Evolutionary conservation across 352 stramenopile species (phyloP).

Genomic region (Pythium sp.): DNA sequence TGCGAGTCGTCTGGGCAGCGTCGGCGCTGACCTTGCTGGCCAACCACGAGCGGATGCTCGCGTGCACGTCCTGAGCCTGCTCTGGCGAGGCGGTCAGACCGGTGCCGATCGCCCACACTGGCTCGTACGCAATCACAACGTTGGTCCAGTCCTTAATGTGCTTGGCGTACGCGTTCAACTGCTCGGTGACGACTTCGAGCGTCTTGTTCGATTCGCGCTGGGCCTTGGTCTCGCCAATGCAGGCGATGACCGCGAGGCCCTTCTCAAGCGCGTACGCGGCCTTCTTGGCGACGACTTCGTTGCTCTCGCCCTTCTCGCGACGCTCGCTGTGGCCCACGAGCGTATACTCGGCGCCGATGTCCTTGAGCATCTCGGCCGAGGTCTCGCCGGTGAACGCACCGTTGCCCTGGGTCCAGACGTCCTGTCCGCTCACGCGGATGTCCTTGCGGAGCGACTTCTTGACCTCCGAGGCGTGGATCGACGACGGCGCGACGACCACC

Average conservation of each 20-base stretch:
- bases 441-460: constrained; percentile 60
- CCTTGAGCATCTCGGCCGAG: constrained; percentile 96
- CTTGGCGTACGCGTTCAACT: constrained; percentile 90
- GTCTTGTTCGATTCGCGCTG: constrained; percentile 92
- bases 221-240: constrained; percentile 96
- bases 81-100: constrained; percentile 97
- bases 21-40: constrained; percentile 89
- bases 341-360: constrained; percentile 93
- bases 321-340: constrained; percentile 97
- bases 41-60: constrained; percentile 93
- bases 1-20: constrained; percentile 90
- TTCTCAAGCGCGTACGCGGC: constrained; percentile 91
- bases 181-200: constrained; percentile 91
- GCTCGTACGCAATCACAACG: constrained; percentile 97
- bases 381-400: constrained; percentile 98
- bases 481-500: constrained; percentile 96
- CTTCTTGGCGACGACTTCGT: constrained; percentile 92
- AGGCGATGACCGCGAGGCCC: constrained; percentile 95
- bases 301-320: constrained; percentile 91
- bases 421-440: constrained; percentile 87
- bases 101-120: constrained; percentile 98
- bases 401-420: constrained; percentile 94
- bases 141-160: constrained; percentile 92
- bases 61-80: constrained; percentile 98
- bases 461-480: constrained; percentile 86